A percentile compares a stretch with the other conserved stretches of the same genome.
phyloP scores from a whole-genome alignment of 768 basidiomycete genomes.

The Podaxis carcinomalis region DNA sequence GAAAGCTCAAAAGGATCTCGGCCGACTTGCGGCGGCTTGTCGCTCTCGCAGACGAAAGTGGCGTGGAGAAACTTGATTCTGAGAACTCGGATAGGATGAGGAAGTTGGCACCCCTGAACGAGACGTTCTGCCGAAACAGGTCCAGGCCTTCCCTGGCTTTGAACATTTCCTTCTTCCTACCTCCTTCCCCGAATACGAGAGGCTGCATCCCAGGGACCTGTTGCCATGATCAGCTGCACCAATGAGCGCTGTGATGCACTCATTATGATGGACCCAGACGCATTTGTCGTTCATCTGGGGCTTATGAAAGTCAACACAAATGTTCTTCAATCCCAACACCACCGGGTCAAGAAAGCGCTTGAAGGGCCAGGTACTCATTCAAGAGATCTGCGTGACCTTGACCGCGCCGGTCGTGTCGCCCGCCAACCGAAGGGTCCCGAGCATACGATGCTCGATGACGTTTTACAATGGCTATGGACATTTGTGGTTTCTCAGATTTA shows the following conservation, averaged over 20 bases:
- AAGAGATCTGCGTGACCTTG: not conserved
- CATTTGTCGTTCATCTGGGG: constrained; percentile 3
- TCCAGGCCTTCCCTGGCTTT: constrained; percentile 14
- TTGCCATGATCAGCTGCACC: constrained; percentile 14
- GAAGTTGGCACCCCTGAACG: constrained; percentile 17
- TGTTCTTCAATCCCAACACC: constrained; percentile 4
- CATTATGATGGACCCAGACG: constrained; percentile 4
- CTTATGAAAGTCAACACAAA: constrained; percentile 2
- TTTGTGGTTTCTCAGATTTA: constrained; percentile 13
- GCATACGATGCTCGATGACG: constrained; percentile 7
- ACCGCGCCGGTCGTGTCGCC: constrained; percentile 8
- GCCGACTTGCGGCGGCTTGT: not conserved
- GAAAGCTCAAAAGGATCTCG: not conserved
- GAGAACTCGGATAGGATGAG: constrained; percentile 11
- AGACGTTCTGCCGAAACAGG: constrained; percentile 11
- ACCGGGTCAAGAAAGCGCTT: constrained; percentile 9
- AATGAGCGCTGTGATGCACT: constrained; percentile 12
- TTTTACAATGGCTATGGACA: constrained; percentile 15
- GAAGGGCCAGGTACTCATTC: constrained; percentile 11
- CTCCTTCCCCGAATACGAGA: constrained; percentile 8
- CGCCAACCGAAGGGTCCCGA: not conserved
- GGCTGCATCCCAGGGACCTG: constrained; percentile 13
- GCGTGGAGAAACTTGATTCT: not conserved
- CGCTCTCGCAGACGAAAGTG: not conserved
- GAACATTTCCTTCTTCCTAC: constrained; percentile 18